Evolutionary conservation across 208 protist genomes (phyloP), one percentile per base, ranked within the genome.

Genomic region (Tetramitus jugosus): DNA sequence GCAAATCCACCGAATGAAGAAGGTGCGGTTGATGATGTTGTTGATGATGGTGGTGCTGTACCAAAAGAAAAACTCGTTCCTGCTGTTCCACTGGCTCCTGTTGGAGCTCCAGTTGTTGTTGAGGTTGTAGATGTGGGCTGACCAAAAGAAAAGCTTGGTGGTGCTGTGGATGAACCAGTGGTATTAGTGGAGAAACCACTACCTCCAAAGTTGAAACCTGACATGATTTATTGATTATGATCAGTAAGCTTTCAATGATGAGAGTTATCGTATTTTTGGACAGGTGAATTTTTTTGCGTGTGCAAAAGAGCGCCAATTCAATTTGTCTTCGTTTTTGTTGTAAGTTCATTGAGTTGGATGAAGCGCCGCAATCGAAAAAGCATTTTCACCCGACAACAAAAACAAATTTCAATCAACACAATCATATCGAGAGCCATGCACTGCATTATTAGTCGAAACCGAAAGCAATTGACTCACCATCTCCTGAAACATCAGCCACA

Each of bases 31-130:
- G 49, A 20, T 20, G 49, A 10, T 10, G 49, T 56, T 56, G 49
- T 56, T 56, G 49, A 56, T 56, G 49, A 26, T 56, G 49, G 10
- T 26, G 10, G 10, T 26, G 10, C 20, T 56, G 49, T 26, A 26
- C 49, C 49, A 56, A 56, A 56, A 56, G 49, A 56, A 56, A 56
- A 56, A n/a, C n/a, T n/a, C n/a, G n/a, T n/a, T n/a, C n/a, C n/a
- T n/a, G n/a, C n/a, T n/a, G n/a, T n/a, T n/a, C n/a, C n/a, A n/a
- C n/a, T n/a, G n/a, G n/a, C n/a, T n/a, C n/a, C n/a, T 56, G 49
- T 20, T 20, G 49, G 49, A 26, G 49, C 20, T 56, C 14, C 10
- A 56, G 49, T 56, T 20, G 49, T 26, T 10, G 49, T 56, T 26
- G 49, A 26, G 49, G 49, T 56, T 26, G 49, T 20, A 10, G 49